phyloP scores from a whole-genome alignment of 176 grass and related monocot species.

The Zea luxurians region DNA sequence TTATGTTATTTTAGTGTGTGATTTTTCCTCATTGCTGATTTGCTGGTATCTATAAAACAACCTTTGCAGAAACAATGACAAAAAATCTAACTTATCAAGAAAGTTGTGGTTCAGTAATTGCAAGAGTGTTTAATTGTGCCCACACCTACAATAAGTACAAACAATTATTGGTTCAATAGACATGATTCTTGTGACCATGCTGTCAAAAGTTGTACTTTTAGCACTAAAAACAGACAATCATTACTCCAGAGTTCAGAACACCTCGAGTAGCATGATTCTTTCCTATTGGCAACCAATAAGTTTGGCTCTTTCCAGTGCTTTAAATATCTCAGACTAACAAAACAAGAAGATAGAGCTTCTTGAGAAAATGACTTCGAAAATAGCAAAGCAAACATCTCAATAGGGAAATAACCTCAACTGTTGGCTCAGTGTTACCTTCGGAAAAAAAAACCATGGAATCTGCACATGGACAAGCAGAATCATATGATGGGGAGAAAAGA shows the following conservation, averaged over 20 bases:
- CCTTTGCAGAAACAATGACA: too few relatives aligned
- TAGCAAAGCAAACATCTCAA: conserved; percentile 20
- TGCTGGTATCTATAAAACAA: too few relatives aligned
- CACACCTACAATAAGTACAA: conserved; percentile 15
- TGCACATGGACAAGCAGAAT: conserved; percentile 37
- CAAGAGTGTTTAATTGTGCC: too few relatives aligned
- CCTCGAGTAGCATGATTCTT: conserved; percentile 77
- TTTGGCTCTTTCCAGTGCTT: conserved; percentile 88
- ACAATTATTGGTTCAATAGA: background rate
- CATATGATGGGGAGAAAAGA: background rate
- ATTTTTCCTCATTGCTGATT: too few relatives aligned
- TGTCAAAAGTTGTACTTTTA: background rate
- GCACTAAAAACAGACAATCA: background rate
- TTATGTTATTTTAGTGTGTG: too few relatives aligned
- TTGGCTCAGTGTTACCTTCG: conserved; percentile 70
- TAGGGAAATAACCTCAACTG: conserved; percentile 57
- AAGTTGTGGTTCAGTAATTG: too few relatives aligned
- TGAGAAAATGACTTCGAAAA: conserved; percentile 10
- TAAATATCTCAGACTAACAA: conserved; percentile 69
- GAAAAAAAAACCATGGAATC: conserved; percentile 95
- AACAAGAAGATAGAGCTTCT: conserved; percentile 30
- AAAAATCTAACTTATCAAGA: too few relatives aligned
- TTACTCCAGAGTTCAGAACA: conserved; percentile 33
- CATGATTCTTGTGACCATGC: background rate
- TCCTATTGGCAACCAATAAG: conserved; percentile 60